Conservation (phyloP, 2,329 filamentous ascomycete species). For the Paracamarosporium sp. region DNA sequence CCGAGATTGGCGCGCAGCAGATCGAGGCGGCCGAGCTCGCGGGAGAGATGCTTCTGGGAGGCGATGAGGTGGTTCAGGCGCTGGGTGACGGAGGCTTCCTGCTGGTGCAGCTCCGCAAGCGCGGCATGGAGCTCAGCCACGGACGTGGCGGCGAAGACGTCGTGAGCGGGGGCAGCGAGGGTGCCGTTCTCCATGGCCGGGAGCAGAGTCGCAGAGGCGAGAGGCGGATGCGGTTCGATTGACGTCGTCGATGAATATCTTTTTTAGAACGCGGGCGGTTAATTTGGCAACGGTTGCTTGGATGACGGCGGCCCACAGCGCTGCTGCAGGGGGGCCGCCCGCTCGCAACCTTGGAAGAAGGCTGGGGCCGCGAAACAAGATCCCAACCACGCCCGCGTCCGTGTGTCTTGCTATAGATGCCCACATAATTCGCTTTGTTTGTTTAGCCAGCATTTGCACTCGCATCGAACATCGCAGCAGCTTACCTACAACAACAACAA, state of each 20-base stretch:
- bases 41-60: constrained; percentile 84
- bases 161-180: constrained; percentile 18
- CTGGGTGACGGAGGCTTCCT: constrained; percentile 75
- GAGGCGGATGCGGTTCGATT: neutral
- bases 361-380: constrained; percentile 4
- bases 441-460: neutral
- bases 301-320: constrained; percentile 16
- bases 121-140: constrained; percentile 81
- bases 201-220: neutral
- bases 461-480: no score
- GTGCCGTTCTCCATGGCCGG: constrained; percentile 32
- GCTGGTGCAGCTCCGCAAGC: constrained; percentile 75
- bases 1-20: constrained; percentile 87
- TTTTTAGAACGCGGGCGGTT: neutral
- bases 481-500: no score
- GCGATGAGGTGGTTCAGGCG: constrained; percentile 79
- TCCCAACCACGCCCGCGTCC: neutral
- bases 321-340: constrained; percentile 17
- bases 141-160: constrained; percentile 70
- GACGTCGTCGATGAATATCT: neutral
- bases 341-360: constrained; percentile 2
- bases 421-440: constrained; percentile 4
- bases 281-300: constrained; percentile 11
- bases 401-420: neutral
- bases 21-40: constrained; percentile 86